Evolutionary conservation across 1,139 yeast species (phyloP), one percentile per base, ranked within the genome.

Genomic region (Groenewaldozyma sp.): DNA sequence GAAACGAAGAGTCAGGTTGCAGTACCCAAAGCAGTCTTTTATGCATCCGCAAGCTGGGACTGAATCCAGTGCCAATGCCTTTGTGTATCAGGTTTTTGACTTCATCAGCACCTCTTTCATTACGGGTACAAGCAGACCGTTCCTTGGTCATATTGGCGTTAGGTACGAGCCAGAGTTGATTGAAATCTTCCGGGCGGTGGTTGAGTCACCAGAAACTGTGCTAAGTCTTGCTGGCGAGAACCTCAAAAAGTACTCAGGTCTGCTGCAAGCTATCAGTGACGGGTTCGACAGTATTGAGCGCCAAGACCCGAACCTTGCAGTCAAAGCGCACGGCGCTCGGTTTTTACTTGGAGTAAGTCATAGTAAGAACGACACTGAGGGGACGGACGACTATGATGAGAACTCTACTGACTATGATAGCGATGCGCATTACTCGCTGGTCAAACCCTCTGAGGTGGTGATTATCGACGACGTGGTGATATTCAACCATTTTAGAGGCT

Each of bases 391-490:
- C 5, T 51, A 44, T 24, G 52, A 51, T 14, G 44, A 38, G 9
- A 52, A 47, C 7, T 42, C 35, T 24, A 39, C 41, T 24, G n/a
- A n/a, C n/a, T 38, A 42, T n/a, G 49, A 47, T 4, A 22, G 37
- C 2, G 41, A 50, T 11, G 43, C 45, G 17, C 17, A 36, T 1
- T 9, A 7, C 22, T 41, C 52, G 13, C 52, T 62, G 13, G 56
- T 55, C 3, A 28, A 48, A 1, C 60, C 64, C 0, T 32, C 46
- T 1, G 58, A 62, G 17, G 48, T 63, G 21, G 59, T 60, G n/a
- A 51, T 65, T 37, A 62, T 61, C 11, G 68, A 65, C 40, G 64
- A 65, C 38, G 60, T 65, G n/a, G 54, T 62, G 14, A 48, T 54
- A 10, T 64, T 53, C 51, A 60, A 62, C 41, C 48, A 56, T 38